phyloP scores from a whole-genome alignment of 306 rosid genomes.

The Prunus davidiana region DNA sequence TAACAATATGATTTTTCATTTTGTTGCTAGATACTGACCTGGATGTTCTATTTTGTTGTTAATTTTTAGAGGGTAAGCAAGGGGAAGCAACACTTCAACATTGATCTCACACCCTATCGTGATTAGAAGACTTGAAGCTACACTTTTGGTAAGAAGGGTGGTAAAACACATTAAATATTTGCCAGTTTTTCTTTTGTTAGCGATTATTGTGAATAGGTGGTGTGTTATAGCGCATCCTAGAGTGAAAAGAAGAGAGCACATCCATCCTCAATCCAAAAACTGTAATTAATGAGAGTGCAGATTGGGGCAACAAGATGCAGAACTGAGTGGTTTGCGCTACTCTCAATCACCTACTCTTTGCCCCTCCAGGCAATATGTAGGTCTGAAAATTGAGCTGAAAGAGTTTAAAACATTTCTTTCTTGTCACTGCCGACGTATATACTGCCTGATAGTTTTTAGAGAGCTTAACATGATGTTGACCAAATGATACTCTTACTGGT shows the following conservation, averaged over 20 bases:
- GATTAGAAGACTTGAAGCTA: constrained; percentile 36
- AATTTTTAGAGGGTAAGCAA: constrained; percentile 67
- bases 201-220: background rate
- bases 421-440: background rate
- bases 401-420: background rate
- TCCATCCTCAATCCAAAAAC: background rate
- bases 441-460: background rate
- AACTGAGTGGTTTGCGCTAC: background rate
- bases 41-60: constrained; percentile 18
- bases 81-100: constrained; percentile 73
- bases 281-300: background rate
- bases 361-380: background rate
- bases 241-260: background rate
- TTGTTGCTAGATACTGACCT: constrained; percentile 3
- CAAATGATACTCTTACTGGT: background rate
- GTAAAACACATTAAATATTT: background rate
- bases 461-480: background rate
- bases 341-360: background rate
- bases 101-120: constrained; percentile 77
- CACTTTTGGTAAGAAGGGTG: constrained; percentile 28
- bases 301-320: background rate
- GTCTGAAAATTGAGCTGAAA: background rate
- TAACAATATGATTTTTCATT: background rate
- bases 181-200: background rate
- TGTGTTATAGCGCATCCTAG: background rate